Conservation (phyloP, 495 filamentous ascomycete genomes). For the Penicillium fimorum region DNA sequence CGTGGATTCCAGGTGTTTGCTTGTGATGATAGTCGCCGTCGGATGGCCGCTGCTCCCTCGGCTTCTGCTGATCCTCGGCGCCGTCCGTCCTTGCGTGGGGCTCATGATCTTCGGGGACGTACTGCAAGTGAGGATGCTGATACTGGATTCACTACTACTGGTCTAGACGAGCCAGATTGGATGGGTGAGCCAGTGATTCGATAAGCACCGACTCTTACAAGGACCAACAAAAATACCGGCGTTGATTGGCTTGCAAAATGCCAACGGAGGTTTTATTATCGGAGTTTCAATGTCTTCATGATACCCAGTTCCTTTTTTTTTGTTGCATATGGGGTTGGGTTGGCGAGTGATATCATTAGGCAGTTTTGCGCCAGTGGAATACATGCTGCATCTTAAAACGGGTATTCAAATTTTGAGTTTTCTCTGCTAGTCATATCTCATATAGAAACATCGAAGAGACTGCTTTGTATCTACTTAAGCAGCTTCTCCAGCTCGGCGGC, state of each 20-base stretch:
- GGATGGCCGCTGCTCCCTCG: slow-evolving; percentile 35
- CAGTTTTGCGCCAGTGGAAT: neutral
- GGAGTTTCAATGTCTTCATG: slow-evolving; percentile 28
- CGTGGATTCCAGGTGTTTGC: slow-evolving; percentile 91
- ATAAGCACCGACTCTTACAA: slow-evolving; percentile 16
- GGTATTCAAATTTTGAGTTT: slow-evolving; percentile 30
- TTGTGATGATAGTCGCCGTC: slow-evolving; percentile 53
- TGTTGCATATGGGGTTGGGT: slow-evolving; percentile 9
- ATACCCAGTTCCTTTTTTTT: slow-evolving; percentile 32
- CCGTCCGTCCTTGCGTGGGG: slow-evolving; percentile 31
- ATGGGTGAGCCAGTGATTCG: slow-evolving; percentile 60
- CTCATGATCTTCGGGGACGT: slow-evolving; percentile 23
- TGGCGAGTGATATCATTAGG: neutral
- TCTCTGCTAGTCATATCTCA: slow-evolving; percentile 27
- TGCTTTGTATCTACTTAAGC: slow-evolving; percentile 31
- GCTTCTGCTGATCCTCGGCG: slow-evolving; percentile 37
- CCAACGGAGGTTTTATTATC: slow-evolving; percentile 9
- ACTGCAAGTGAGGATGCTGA: slow-evolving; percentile 26
- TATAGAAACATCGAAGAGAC: slow-evolving; percentile 15
- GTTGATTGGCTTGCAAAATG: slow-evolving; percentile 7
- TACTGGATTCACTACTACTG: slow-evolving; percentile 24
- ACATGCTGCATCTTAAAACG: slow-evolving; percentile 18
- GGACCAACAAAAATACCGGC: slow-evolving; percentile 1
- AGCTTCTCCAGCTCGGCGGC: slow-evolving; percentile 50
- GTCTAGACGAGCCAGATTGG: slow-evolving; percentile 56